Evolutionary conservation across 371 early-diverging fungal species (phyloP), one percentile per base, ranked within the genome.

Genomic region (Lichtheimia ornata): DNA sequence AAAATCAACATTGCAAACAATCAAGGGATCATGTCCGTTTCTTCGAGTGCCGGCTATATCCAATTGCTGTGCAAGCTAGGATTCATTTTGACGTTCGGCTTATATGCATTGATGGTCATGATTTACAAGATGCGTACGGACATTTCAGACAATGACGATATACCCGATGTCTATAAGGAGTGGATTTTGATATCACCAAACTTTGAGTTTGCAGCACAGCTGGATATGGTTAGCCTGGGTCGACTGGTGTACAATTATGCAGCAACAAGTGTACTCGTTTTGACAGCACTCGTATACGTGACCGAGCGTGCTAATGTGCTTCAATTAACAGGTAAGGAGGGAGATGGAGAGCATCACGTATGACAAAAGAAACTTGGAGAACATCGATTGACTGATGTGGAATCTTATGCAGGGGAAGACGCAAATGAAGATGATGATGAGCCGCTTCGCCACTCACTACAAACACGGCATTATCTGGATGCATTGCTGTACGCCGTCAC

Each of bases 181-280:
- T 52, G 70, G n/a, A 24, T 45, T 7, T 11, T 35, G 35, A 35
- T 35, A 2, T 35, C 35, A 45, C 15, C 62, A 5, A 28, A 50
- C 27, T 62, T 67, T 53, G 72, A 72, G 6, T 53, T 77, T 24
- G 64, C 74, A 0, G 50, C 61, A 14, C 61, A 56, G 43, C 45
- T 81, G 17, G 49, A 65, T 58, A 70, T 72, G 35, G 65, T 74
- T 11, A 52, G 66, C 40, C 52, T 83, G 5, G 83, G 79, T 14
- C 65, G 60, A 51, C 22, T 79, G 28, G 72, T 79, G 14, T 81
- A 67, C 58, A 80, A 76, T 63, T 67, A 74, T 66, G 51, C 63
- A 17, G 67, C 58, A 49, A 63, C 81, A 49, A 63, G 67, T 15
- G 50, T 73, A 22, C 63, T 75, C 41, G 64, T 70, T 43, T 61